A percentile compares a stretch with the other conserved stretches of the same genome.
Evolutionary conservation across 208 protist genomes (phyloP).

Genomic region (Naegleria gruberi): DNA sequence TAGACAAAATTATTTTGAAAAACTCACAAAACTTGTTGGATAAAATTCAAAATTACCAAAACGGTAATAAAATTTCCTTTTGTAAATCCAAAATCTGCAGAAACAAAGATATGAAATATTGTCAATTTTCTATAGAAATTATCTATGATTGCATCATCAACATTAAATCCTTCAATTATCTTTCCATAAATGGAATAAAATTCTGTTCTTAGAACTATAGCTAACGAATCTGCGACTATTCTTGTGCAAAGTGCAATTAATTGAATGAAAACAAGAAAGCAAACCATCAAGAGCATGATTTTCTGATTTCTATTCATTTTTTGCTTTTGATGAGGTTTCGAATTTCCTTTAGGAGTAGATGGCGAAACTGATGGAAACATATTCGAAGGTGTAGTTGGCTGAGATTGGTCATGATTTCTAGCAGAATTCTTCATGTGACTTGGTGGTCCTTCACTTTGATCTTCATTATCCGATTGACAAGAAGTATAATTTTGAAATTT

Average conservation of each 20-base stretch:
- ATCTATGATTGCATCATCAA: too few relatives aligned
- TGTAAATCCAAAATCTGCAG: background rate
- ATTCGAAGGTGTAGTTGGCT: background rate
- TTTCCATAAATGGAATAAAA: too few relatives aligned
- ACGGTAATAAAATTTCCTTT: background rate
- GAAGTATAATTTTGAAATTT: background rate
- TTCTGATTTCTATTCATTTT: background rate
- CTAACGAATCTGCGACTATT: background rate
- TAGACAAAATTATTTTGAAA: too few relatives aligned
- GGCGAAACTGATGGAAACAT: background rate
- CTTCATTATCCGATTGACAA: background rate
- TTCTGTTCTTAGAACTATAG: too few relatives aligned
- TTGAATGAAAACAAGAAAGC: background rate
- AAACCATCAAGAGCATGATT: background rate
- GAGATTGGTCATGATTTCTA: background rate
- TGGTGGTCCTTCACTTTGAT: background rate
- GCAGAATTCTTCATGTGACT: background rate
- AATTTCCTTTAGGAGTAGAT: too few relatives aligned
- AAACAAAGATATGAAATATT: background rate
- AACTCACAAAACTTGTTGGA: background rate
- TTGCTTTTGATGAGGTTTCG: background rate
- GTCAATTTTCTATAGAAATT: too few relatives aligned
- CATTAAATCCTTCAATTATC: too few relatives aligned
- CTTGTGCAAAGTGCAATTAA: background rate
- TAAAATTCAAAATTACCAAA: background rate